Percentiles rank a stretch among this genome's conserved stretches.
Conservation (phyloP, 2,329 filamentous ascomycete species). For the Colletotrichum sp. region DNA sequence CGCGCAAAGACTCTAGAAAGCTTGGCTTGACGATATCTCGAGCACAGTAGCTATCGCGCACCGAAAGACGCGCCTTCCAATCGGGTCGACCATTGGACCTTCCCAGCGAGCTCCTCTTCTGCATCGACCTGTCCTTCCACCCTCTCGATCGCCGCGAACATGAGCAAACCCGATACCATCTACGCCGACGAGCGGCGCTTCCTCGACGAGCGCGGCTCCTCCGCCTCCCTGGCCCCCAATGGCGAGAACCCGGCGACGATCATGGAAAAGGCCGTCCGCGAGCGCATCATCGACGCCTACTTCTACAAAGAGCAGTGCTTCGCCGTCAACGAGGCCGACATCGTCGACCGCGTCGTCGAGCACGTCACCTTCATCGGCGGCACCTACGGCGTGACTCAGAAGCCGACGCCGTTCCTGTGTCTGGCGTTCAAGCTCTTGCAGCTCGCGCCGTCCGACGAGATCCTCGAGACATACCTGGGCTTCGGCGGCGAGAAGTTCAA, state of each 20-base stretch:
- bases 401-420: conserved; percentile 91
- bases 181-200: conserved; percentile 82
- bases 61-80: neutral
- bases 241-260: conserved; percentile 95
- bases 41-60: neutral
- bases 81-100: neutral
- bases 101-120: neutral
- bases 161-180: conserved; percentile 56
- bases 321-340: conserved; percentile 81
- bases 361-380: conserved; percentile 84
- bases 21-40: neutral
- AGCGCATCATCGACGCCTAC: conserved; percentile 93
- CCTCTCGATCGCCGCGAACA: conserved; percentile 24
- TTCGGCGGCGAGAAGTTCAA: conserved; percentile 80
- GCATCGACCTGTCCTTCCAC: neutral
- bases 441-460: conserved; percentile 78
- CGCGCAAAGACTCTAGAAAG: neutral
- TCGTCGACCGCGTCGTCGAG: conserved; percentile 89
- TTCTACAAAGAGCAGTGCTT: conserved; percentile 99
- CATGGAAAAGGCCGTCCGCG: conserved; percentile 93
- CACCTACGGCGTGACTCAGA: conserved; percentile 83
- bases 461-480: conserved; percentile 80
- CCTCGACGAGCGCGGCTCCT: conserved; percentile 89
- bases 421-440: conserved; percentile 94
- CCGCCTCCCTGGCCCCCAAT: conserved; percentile 76